phyloP scores from a whole-genome alignment of 805 yeast species.

The Torulaspora indica region DNA sequence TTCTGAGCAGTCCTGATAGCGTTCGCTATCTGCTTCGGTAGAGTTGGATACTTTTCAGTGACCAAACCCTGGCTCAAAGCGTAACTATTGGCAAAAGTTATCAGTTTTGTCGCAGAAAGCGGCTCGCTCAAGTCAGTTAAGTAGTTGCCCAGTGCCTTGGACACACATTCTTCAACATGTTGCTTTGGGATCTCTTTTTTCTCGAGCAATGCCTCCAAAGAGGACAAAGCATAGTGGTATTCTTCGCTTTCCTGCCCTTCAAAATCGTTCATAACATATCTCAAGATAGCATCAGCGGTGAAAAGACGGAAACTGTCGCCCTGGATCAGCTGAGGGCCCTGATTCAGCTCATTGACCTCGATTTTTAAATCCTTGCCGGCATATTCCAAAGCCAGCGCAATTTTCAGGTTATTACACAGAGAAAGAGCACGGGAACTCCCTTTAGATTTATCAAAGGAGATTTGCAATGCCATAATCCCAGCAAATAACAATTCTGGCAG shows the following conservation, averaged over 20 bases:
- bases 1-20: slow-evolving; percentile 47
- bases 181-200: slow-evolving; percentile 39
- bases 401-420: slow-evolving; percentile 33
- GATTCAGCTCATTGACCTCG: slow-evolving; percentile 20
- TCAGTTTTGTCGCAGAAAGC: slow-evolving; percentile 48
- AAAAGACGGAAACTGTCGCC: slow-evolving; percentile 42
- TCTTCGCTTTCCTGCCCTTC: slow-evolving; percentile 33
- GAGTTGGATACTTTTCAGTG: slow-evolving; percentile 25
- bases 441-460: slow-evolving; percentile 32
- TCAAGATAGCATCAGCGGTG: slow-evolving; percentile 67
- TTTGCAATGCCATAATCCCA: slow-evolving; percentile 20
- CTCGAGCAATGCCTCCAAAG: slow-evolving; percentile 22
- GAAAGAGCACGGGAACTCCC: slow-evolving; percentile 19
- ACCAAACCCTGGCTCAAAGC: slow-evolving; percentile 37
- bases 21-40: slow-evolving; percentile 38
- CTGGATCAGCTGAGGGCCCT: slow-evolving; percentile 27
- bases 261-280: slow-evolving; percentile 54
- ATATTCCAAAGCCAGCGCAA: slow-evolving; percentile 31
- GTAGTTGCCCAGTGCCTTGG: slow-evolving; percentile 37
- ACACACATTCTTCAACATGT: slow-evolving; percentile 39
- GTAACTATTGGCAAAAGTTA: slow-evolving; percentile 55
- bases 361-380: slow-evolving; percentile 26
- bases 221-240: slow-evolving; percentile 23
- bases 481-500: neutral
- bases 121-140: slow-evolving; percentile 29